phyloP scores from a whole-genome alignment of 768 basidiomycete species.

The Filobasidium wieringae region DNA sequence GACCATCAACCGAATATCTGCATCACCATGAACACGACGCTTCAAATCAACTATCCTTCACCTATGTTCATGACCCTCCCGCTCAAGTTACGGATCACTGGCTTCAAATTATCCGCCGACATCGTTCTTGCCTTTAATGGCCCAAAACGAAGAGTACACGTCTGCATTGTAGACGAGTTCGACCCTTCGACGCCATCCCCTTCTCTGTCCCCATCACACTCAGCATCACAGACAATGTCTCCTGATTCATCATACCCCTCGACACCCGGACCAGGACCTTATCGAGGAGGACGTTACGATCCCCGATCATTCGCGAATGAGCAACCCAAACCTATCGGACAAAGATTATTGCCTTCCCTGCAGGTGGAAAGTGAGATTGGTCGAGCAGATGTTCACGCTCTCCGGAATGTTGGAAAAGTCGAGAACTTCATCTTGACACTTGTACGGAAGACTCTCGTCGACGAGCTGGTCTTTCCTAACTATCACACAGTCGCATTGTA shows the following conservation, averaged over 20 bases:
- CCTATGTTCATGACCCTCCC: constrained; percentile 94
- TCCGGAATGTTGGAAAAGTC: constrained; percentile 75
- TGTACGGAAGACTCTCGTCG: constrained; percentile 91
- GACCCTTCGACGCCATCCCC: constrained; percentile 68
- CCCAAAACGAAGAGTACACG: constrained; percentile 62
- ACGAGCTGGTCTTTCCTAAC: constrained; percentile 91
- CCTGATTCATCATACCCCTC: constrained; percentile 32
- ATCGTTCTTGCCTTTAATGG: constrained; percentile 86
- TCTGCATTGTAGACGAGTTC: constrained; percentile 77
- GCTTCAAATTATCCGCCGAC: constrained; percentile 73
- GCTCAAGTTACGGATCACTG: constrained; percentile 82
- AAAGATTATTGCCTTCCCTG: constrained; percentile 70
- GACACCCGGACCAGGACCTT: constrained; percentile 55
- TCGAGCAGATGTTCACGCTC: constrained; percentile 76
- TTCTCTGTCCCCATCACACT: constrained; percentile 1
- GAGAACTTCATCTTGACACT: constrained; percentile 90
- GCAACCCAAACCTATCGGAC: constrained; percentile 40
- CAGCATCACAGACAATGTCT: constrained; percentile 29
- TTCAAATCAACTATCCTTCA: constrained; percentile 94
- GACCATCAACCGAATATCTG: constrained; percentile 79
- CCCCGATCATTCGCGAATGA: not conserved
- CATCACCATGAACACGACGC: constrained; percentile 76
- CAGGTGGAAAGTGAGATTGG: constrained; percentile 95
- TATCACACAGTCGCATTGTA: constrained; percentile 58
- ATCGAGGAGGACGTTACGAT: not conserved